Percentiles rank a stretch among this genome's conserved stretches.
These are phyloP conservation scores for Ceratocystis cubensis DNA, from an alignment of 2,329 filamentous ascomycete species.

Conservation along the genomic window DNA sequence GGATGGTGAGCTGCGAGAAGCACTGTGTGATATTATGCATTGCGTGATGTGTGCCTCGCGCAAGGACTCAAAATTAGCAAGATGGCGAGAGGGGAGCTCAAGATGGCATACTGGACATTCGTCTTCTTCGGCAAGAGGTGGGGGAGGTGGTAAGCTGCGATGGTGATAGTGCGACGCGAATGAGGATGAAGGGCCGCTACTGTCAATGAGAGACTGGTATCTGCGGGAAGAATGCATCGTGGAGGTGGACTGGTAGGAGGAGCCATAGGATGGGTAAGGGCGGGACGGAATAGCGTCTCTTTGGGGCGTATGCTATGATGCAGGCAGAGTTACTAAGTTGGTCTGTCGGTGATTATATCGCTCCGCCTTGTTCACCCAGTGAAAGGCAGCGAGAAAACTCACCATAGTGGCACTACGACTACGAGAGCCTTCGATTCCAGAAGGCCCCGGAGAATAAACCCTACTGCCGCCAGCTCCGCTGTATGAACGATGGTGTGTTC, in stretches of 20 bases:
- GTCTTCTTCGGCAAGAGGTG: conserved; percentile 56
- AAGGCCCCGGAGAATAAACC: conserved; percentile 14
- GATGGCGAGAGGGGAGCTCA: conserved; percentile 49
- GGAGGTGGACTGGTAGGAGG: conserved; percentile 14
- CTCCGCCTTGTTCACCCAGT: not conserved
- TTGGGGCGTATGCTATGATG: conserved; percentile 15
- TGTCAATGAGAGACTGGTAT: conserved; percentile 28
- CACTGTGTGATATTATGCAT: conserved; percentile 45
- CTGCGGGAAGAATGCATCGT: conserved; percentile 18
- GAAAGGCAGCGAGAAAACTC: conserved; percentile 24
- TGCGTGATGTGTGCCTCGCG: conserved; percentile 46
- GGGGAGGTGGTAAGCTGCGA: conserved; percentile 33
- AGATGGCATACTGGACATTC: conserved; percentile 66
- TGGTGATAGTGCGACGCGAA: conserved; percentile 27
- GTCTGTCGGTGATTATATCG: not conserved
- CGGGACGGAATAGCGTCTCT: not conserved
- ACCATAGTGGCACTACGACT: conserved; percentile 42
- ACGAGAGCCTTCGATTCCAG: conserved; percentile 24
- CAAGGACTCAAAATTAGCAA: conserved; percentile 41
- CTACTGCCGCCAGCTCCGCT: conserved; percentile 31
- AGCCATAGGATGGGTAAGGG: conserved; percentile 19
- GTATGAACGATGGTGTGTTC: conserved; percentile 35
- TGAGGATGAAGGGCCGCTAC: conserved; percentile 27
- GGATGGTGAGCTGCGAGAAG: conserved; percentile 27
- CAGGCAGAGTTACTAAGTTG: conserved; percentile 12